Evolutionary conservation across 169 alveolate genomes (phyloP), one percentile per base, ranked within the genome.

Genomic region (Cyclospora cayetanensis): DNA sequence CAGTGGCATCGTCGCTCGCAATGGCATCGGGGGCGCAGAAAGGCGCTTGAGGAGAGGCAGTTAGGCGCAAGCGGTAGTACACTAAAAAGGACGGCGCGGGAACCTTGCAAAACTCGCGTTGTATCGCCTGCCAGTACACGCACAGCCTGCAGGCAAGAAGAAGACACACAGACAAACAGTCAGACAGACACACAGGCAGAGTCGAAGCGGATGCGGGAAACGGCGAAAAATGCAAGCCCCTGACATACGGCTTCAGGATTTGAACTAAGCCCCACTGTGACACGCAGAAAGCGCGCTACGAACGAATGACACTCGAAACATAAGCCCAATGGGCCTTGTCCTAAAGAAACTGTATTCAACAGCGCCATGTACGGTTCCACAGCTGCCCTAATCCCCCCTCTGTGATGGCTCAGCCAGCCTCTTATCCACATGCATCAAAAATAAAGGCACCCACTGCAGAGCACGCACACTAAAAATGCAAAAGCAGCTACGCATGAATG

Each of bases 41-140:
- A 9, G 60, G 84, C 12, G 84, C 22, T 25, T 74, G 84, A 1
- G 84, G 84, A 53, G 46, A 15, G 7, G 60, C 15, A 5, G 84
- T 74, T 0, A 74, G 60, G 18, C 91, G 91, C 12, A 84, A 52
- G 34, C 91, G 91, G 42, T 84, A 84, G 39, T 84, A 84, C 41
- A 84, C 91, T 12, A 84, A 42, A 29, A 55, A 84, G 3, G 91
- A 84, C 0, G 91, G 91, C 25, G 91, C 91, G 37, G 91, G 83
- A 34, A 68, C 76, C 31, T 53, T 84, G 27, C 83, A 15, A 27
- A 84, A 84, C 15, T 84, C 91, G 22, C 91, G 63, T 53, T 84
- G 91, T 11, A 84, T 50, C 39, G 91, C 83, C 25, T 84, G 91
- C 91, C 91, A 84, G 70, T 63, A 65, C 11, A 84, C 68, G 70